phyloP scores from a whole-genome alignment of 768 basidiomycete genomes.

The Austroboletus festivus region DNA sequence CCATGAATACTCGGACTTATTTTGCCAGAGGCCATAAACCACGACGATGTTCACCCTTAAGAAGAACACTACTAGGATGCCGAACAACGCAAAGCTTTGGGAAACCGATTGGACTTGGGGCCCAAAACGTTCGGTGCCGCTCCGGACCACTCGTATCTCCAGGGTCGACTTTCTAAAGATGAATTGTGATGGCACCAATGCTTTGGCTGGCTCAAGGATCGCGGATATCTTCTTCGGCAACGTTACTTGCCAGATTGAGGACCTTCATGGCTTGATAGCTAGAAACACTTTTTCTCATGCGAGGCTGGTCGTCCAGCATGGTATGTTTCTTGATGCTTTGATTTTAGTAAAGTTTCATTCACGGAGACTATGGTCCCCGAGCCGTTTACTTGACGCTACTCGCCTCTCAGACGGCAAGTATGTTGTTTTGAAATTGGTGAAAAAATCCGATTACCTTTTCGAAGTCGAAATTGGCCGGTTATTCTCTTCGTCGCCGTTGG shows the following conservation, averaged over 20 bases:
- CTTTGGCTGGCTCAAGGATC: constrained; percentile 12
- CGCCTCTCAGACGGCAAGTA: constrained; percentile 25
- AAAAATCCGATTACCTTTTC: constrained; percentile 11
- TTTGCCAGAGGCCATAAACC: too few relatives aligned
- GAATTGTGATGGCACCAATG: constrained; percentile 16
- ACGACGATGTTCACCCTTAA: background rate
- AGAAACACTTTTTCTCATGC: background rate
- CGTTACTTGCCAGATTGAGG: constrained; percentile 22
- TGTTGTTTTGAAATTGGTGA: constrained; percentile 32
- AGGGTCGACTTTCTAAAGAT: background rate
- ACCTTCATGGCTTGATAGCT: constrained; percentile 17
- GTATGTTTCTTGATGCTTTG: constrained; percentile 4
- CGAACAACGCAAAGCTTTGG: background rate
- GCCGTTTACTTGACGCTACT: constrained; percentile 27
- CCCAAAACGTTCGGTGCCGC: background rate
- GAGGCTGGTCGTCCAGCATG: constrained; percentile 3
- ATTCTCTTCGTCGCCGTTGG: constrained; percentile 4
- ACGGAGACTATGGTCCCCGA: constrained; percentile 16
- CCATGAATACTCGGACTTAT: too few relatives aligned
- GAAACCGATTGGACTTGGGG: constrained; percentile 2
- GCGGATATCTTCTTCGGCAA: constrained; percentile 16
- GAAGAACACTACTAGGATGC: background rate
- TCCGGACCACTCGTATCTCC: background rate
- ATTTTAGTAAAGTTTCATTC: background rate
- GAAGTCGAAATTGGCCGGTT: constrained; percentile 33